Evolutionary conservation across 495 filamentous ascomycete genomes (phyloP).

Genomic region (Podospora pseudocomata): DNA sequence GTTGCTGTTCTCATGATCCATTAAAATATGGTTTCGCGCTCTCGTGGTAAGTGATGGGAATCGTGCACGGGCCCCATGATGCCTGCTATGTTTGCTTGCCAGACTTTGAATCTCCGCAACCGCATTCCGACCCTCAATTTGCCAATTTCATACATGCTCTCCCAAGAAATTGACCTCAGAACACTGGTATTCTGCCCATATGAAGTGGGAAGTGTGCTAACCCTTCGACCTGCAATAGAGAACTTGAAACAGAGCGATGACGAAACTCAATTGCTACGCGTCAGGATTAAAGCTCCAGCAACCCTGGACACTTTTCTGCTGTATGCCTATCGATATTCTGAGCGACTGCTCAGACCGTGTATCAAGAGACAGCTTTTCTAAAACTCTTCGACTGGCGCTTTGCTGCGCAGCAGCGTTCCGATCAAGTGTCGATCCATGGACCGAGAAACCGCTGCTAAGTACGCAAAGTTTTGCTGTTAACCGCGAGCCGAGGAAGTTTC

Average conservation of each 20-base stretch:
- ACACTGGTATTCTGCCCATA: not conserved
- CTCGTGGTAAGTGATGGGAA: not conserved
- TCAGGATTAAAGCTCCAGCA: slow-evolving; percentile 26
- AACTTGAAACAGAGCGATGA: not conserved
- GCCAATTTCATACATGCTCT: not conserved
- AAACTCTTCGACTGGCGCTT: slow-evolving; percentile 37
- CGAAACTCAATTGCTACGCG: not conserved
- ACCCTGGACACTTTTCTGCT: slow-evolving; percentile 32
- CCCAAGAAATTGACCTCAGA: not conserved
- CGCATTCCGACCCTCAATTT: not conserved
- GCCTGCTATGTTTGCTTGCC: not conserved
- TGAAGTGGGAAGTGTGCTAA: not conserved
- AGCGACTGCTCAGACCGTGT: slow-evolving; percentile 1
- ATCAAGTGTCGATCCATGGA: slow-evolving; percentile 25
- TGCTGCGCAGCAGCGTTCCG: slow-evolving; percentile 27
- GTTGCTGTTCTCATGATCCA: no score
- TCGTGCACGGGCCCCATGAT: not conserved
- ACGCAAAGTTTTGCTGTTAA: not conserved
- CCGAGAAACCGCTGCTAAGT: not conserved
- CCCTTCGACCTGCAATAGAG: not conserved
- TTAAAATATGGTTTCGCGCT: no score
- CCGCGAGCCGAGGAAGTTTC: not conserved
- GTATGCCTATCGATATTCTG: slow-evolving; percentile 23
- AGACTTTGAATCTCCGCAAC: not conserved
- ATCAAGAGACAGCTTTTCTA: slow-evolving; percentile 15